Conservation (phyloP, 495 filamentous ascomycete species). For the Bryoglossum gracile region DNA sequence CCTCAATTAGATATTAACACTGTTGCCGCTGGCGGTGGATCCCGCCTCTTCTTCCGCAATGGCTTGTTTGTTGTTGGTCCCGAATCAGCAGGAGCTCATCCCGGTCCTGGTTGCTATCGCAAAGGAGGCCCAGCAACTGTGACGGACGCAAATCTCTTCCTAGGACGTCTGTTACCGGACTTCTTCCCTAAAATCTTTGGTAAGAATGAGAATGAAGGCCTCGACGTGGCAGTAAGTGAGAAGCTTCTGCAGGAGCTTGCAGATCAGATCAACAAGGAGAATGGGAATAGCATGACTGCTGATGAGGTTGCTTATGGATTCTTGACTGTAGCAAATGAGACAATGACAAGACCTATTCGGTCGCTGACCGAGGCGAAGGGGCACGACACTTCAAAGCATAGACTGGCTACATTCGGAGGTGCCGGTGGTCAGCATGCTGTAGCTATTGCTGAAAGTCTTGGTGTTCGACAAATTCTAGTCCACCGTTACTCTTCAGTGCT, state of each 20-base stretch:
- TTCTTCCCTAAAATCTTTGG: constrained; percentile 99
- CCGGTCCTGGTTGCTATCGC: constrained; percentile 88
- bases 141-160: constrained; percentile 87
- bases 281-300: constrained; percentile 59
- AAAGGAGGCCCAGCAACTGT: constrained; percentile 91
- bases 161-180: constrained; percentile 81
- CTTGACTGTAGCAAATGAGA: constrained; percentile 89
- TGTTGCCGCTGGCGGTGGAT: constrained; percentile 89
- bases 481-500: constrained; percentile 92
- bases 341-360: constrained; percentile 90
- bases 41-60: constrained; percentile 81
- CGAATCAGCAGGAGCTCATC: constrained; percentile 88
- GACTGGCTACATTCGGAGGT: constrained; percentile 87
- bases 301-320: constrained; percentile 92
- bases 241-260: constrained; percentile 73
- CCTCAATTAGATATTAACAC: constrained; percentile 98
- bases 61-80: constrained; percentile 95
- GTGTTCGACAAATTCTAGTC: constrained; percentile 79
- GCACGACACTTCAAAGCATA: constrained; percentile 82
- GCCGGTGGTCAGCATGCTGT: constrained; percentile 95
- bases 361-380: constrained; percentile 91
- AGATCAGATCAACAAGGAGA: constrained; percentile 59
- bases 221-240: constrained; percentile 72
- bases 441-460: constrained; percentile 85
- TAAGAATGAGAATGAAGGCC: constrained; percentile 76